These are phyloP conservation scores for Mucor velutinosus DNA, from an alignment of 371 early-diverging fungal genomes.

Conservation along the genomic window DNA sequence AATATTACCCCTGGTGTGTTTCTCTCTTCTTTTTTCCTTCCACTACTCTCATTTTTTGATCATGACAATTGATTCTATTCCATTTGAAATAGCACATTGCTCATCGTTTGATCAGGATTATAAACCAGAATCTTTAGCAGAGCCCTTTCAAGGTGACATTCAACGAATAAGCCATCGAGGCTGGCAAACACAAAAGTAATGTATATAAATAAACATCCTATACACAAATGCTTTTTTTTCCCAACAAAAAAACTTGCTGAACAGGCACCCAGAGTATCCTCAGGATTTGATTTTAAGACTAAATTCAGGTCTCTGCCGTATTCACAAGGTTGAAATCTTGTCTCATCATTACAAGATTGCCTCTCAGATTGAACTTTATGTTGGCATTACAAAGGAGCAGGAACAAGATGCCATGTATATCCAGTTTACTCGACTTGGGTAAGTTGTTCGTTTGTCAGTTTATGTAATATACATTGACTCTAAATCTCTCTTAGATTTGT, in stretches of 20 bases:
- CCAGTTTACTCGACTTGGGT: slow-evolving; percentile 46
- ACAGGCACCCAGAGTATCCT: slow-evolving; percentile 65
- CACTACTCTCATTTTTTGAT: not conserved
- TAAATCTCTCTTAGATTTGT: slow-evolving; percentile 29
- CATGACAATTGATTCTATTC: slow-evolving; percentile 9
- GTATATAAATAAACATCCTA: not conserved
- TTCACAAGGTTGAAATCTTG: slow-evolving; percentile 71
- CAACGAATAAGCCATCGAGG: slow-evolving; percentile 34
- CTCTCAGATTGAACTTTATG: slow-evolving; percentile 69
- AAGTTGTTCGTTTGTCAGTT: not conserved
- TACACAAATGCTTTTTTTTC: not conserved
- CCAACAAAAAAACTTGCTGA: not conserved
- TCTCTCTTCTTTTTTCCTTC: not conserved
- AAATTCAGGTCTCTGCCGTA: slow-evolving; percentile 56
- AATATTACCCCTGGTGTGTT: slow-evolving; percentile 4
- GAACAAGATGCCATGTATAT: slow-evolving; percentile 27
- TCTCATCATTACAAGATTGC: slow-evolving; percentile 85
- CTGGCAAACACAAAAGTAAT: slow-evolving; percentile 52
- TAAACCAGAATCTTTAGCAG: slow-evolving; percentile 33
- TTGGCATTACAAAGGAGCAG: slow-evolving; percentile 48
- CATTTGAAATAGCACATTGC: slow-evolving; percentile 27
- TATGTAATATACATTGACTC: not conserved
- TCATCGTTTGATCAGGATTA: slow-evolving; percentile 43
- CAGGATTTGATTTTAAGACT: slow-evolving; percentile 70
- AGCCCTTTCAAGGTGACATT: slow-evolving; percentile 26